Base-by-base conservation (phyloP, 306 rosid species). In the Calophaca sinica region DNA sequence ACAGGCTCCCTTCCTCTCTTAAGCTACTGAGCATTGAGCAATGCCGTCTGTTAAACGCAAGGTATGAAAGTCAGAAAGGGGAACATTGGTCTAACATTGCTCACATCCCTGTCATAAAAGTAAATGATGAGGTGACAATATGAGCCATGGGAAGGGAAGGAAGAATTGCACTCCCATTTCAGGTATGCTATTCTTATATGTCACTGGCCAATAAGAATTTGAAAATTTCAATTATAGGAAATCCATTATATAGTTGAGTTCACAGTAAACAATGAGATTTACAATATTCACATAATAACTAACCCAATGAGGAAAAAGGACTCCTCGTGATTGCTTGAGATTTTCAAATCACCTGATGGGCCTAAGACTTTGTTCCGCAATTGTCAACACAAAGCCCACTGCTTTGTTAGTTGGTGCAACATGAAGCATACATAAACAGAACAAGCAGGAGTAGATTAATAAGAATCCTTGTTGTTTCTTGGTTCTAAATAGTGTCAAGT, bases 21-120 rank as follows among this genome's bases (percentile, higher is more conserved):
- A 68, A 49, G 48, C 2, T 9, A 32, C 14, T 68, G 45, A 33
- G 1, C 5, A 68, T 68, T 9, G 0, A 0, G 4, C 0, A 1
- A 0, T 68, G 61, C 5, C 33, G 3, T 8, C 0, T 32, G 60
- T 68, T 50, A 49, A 11, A 68, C 14, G 32, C 32, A 68, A 68
- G 46, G 46, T 50, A 32, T 50, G 6, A 5, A 14, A 35, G 4
- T 68, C 5, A 14, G 45, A 68, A 32, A 8, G 32, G 60, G 32
- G 74, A 33, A 68, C 48, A 13, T 68, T 13, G 48, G 33, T 50
- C 48, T 33, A 33, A 33, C 9, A 50, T 68, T 49, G 73, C 73
- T 32, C 73, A 48, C 31, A 49, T 68, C 13, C 73, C 73, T 49
- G 61, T 68, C 31, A 4, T 70, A 36, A 2, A 2, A 52, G 6